Conservation (phyloP, 371 early-diverging fungal species). For the Saksenaea oblongispora region DNA sequence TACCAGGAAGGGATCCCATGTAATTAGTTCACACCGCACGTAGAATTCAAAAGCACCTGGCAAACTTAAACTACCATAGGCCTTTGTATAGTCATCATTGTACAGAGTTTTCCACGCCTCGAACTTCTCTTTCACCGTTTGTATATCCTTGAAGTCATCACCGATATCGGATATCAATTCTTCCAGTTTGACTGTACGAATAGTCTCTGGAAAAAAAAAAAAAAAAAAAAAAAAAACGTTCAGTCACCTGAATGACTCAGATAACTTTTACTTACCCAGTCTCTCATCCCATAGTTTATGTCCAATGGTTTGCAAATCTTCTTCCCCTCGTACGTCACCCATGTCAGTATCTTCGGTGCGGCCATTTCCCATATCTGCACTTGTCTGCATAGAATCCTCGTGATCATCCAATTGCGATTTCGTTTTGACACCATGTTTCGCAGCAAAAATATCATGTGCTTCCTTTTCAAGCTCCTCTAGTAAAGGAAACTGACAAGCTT, state of each 20-base stretch:
- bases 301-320: conserved; percentile 8
- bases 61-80: conserved; percentile 68
- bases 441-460: conserved; percentile 44
- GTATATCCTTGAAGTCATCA: conserved; percentile 56
- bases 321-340: too few relatives aligned
- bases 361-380: conserved; percentile 51
- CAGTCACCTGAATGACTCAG: background rate
- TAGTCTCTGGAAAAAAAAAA: conserved; percentile 10
- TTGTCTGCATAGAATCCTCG: conserved; percentile 28
- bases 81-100: conserved; percentile 67
- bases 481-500: conserved; percentile 50
- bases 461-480: conserved; percentile 64
- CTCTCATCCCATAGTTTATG: conserved; percentile 29
- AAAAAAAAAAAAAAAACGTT: background rate
- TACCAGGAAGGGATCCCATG: conserved; percentile 63
- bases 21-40: conserved; percentile 62
- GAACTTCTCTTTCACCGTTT: conserved; percentile 58
- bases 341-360: background rate
- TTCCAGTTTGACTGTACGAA: conserved; percentile 21
- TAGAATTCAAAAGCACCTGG: conserved; percentile 73
- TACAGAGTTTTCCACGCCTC: conserved; percentile 67
- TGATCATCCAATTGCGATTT: conserved; percentile 34
- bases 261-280: conserved; percentile 20
- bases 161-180: conserved; percentile 50
- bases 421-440: conserved; percentile 38